Base-by-base conservation (phyloP, 2,329 filamentous ascomycete species). In the Lasiodiplodia hormozganensis region DNA sequence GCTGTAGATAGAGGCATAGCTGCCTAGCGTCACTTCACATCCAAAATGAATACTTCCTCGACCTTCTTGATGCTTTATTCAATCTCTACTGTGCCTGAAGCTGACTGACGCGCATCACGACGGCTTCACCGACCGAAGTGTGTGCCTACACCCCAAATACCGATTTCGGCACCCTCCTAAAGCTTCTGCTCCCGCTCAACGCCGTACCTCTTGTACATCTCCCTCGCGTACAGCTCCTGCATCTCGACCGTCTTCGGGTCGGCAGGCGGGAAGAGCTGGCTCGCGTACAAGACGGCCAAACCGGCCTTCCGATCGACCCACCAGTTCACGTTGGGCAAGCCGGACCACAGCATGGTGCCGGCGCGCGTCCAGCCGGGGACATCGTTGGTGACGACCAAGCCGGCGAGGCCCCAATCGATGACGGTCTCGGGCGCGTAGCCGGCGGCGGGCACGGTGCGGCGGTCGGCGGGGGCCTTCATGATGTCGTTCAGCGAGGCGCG, bases 291-390 rank as follows among this genome's bases (percentile, higher is more conserved):
- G 2, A 75, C 77, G 58, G 72, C 73, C 8, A 80, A 52, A 5
- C 75, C 77, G 0, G 74, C 69, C 56, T 75, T 74, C 7, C 73
- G 77, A 69, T 80, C 78, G 21, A 76, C 67, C 70, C 75, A 79
- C 77, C 77, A 79, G 2, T 70, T 71, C 62, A 79, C 65, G 65
- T 79, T 79, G 18, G 77, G 77, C 14, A 73, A 65, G 1, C 77
- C 77, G 47, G 74, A 74, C 77, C 76, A 79, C 10, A 75, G 40
- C 77, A 78, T 74, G 0, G 77, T 76, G 2, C 76, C 73, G 4
- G 69, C 69, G 28, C 69, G 72, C 69, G 70, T 76, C 31, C 76
- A 76, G 38, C 73, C 74, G 0, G 71, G 69, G 2, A 68, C 53
- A 47, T 78, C 76, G 1, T 65, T 69, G 3, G 65, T 49, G 6